Evolutionary conservation across 345 rosid species (phyloP).

Genomic region (Linum lewisii): DNA sequence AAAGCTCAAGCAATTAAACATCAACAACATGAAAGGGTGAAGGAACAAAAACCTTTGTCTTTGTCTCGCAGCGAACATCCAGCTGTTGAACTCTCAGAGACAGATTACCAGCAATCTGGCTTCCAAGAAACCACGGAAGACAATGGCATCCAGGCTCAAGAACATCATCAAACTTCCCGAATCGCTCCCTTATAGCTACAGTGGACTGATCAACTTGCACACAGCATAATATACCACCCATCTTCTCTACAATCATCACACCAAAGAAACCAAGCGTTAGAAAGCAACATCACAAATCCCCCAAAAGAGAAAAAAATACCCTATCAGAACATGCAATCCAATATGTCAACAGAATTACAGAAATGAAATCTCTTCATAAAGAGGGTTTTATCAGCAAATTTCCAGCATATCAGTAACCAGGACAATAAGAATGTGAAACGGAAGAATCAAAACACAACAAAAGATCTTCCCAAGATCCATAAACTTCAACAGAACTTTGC

Average conservation of each 20-base stretch:
- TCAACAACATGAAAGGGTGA: background rate
- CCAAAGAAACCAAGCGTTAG: background rate
- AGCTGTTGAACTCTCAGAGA: slow-evolving; percentile 33
- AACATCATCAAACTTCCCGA: slow-evolving; percentile 31
- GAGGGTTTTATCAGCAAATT: too few species aligned
- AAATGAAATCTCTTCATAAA: too few species aligned
- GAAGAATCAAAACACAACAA: too few species aligned
- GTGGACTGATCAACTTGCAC: slow-evolving; percentile 34
- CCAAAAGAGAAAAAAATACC: slow-evolving; percentile 14
- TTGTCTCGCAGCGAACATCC: slow-evolving; percentile 37
- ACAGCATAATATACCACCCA: slow-evolving; percentile 29
- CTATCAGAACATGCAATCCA: too few species aligned
- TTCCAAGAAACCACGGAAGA: slow-evolving; percentile 35
- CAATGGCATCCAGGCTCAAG: slow-evolving; percentile 39
- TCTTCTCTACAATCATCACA: slow-evolving; percentile 13
- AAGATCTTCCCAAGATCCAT: too few species aligned
- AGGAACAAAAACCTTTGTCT: slow-evolving; percentile 27
- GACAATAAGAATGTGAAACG: too few species aligned
- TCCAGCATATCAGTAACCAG: too few species aligned
- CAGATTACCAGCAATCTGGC: slow-evolving; percentile 28
- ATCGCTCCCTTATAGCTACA: slow-evolving; percentile 29
- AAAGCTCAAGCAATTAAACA: too few species aligned
- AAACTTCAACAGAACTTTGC: too few species aligned
- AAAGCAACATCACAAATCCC: background rate
- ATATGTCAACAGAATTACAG: too few species aligned